Evolutionary conservation across 2,329 filamentous ascomycete species (phyloP), one percentile per base, ranked within the genome.

Genomic region (Hortaea sp.): DNA sequence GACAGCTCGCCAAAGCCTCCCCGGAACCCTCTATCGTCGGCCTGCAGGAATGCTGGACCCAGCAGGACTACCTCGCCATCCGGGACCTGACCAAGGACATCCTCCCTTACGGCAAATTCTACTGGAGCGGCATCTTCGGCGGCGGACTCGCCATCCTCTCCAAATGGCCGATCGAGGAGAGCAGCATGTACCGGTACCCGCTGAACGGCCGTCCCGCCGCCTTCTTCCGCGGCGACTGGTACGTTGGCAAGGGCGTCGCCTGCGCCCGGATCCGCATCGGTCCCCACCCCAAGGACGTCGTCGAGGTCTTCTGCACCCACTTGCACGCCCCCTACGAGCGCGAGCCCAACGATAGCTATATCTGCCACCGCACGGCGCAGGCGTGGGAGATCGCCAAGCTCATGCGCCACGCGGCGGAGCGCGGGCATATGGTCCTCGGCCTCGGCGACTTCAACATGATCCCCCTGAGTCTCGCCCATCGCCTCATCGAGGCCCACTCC

Each of bases 361-460:
- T 88, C 43, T 89, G 86, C 62, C 92, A 97, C 67, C 84, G 89
- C 47, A 86, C 86, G 12, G 84, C 90, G 3, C 90, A 98, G 69
- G 85, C 88, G 42, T 98, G 92, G 92, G 85, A 95, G 63, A 85
- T 95, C 48, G 78, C 89, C 44, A 95, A 94, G 65, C 74, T 95
- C 39, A 84, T 95, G 69, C 81, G 86, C 42, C 84, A 79, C 48
- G 89, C 90, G 39, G 77, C 82, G 1, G 84, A 88, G 55, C 75
- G 84, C 10, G 88, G 88, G 5, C 85, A 90, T 63, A 73, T 97
- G 29, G 88, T 89, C 43, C 71, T 97, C 39, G 89, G 82, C 5
- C 71, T 95, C 45, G 92, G 92, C 28, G 92, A 97, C 69, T 95
- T 97, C 71, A 97, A 97, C 69, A 94, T 95, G 84, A 72, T 88